phyloP scores from a whole-genome alignment of 768 basidiomycete species.

The Candolleomyces eurysporus region DNA sequence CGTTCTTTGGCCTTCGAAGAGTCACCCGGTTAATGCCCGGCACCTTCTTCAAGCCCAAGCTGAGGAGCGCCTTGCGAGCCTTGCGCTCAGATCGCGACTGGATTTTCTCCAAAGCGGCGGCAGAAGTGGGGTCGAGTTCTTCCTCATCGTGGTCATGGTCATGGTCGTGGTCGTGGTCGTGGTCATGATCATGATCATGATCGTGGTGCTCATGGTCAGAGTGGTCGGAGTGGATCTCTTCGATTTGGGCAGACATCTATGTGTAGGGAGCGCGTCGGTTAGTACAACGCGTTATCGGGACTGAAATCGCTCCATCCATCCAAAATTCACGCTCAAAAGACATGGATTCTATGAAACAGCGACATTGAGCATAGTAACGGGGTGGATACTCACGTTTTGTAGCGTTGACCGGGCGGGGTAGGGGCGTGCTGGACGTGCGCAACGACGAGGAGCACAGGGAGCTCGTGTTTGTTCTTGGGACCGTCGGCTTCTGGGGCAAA shows the following conservation, averaged over 20 bases:
- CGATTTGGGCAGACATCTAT: slow-evolving; percentile 80
- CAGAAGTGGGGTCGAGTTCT: slow-evolving; percentile 82
- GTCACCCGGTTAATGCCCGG: slow-evolving; percentile 93
- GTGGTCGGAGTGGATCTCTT: slow-evolving; percentile 81
- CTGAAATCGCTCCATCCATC: slow-evolving; percentile 32
- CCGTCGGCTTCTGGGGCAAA: slow-evolving; percentile 21
- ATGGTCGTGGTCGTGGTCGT: slow-evolving; percentile 50
- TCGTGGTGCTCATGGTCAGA: slow-evolving; percentile 55
- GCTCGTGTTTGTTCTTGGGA: slow-evolving; percentile 28
- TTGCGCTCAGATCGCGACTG: slow-evolving; percentile 94
- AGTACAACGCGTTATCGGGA: slow-evolving; percentile 25
- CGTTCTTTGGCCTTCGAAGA: slow-evolving; percentile 92
- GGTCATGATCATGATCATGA: slow-evolving; percentile 34
- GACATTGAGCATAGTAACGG: slow-evolving; percentile 2
- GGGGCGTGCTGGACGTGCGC: slow-evolving; percentile 35
- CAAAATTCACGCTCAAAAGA: not conserved
- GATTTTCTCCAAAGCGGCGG: slow-evolving; percentile 86
- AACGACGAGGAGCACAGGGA: slow-evolving; percentile 29
- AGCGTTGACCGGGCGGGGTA: not conserved
- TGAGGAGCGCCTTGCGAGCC: slow-evolving; percentile 88
- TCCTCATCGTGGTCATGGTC: slow-evolving; percentile 43
- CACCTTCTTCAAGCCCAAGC: slow-evolving; percentile 91
- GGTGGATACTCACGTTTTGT: slow-evolving; percentile 11
- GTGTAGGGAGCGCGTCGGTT: slow-evolving; percentile 22
- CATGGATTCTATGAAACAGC: not conserved